Evolutionary conservation across 345 rosid genomes (phyloP), one percentile per base, ranked within the genome.

Genomic region (Streptanthus diversifolius): DNA sequence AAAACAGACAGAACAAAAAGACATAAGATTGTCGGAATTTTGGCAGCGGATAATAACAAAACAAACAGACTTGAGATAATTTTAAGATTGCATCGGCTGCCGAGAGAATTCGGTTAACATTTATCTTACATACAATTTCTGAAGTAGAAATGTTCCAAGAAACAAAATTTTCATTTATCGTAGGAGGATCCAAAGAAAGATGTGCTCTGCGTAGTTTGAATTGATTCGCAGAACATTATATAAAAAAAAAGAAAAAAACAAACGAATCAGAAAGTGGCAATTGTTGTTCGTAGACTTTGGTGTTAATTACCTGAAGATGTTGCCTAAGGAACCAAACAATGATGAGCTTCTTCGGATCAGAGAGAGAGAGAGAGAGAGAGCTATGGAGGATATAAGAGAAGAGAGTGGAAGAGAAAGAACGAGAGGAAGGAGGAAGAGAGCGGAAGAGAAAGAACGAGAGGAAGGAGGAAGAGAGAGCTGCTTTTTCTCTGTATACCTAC

Each of bases 401-500:
- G 72, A 74, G 67, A 66, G 62, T 67, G 68, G 62, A 73, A 64
- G 71, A 64, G 77, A 62, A 33, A 41, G 27, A 25, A 25, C 32
- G 57, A 58, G 66, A 47, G 41, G 37, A 9, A 40, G 29, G 53
- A 49, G 7, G 33, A 25, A 25, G 29, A 71, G 61, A 61, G 63
- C 63, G 70, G 63, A 71, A 70, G 67, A 70, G 74, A 69, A 35
- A 41, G 44, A 63, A 43, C 1, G 68, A 52, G 54, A 27, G 66
- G 35, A n/a, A 39, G 27, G 51, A 48, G 67, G 52, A 35, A 62
- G 70, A 63, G 65, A 51, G 73, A 68, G 63, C 64, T 64, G 74
- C 70, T 62, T 61, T 61, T 43, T 43, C 65, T 61, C 64, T 52
- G 17, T 36, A 24, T 7, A 32, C 44, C 55, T 49, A 25, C 29